Percentiles rank a stretch among this genome's conserved stretches.
Evolutionary conservation across 495 filamentous ascomycete species (phyloP).

Genomic region (Aspergillus leporis): DNA sequence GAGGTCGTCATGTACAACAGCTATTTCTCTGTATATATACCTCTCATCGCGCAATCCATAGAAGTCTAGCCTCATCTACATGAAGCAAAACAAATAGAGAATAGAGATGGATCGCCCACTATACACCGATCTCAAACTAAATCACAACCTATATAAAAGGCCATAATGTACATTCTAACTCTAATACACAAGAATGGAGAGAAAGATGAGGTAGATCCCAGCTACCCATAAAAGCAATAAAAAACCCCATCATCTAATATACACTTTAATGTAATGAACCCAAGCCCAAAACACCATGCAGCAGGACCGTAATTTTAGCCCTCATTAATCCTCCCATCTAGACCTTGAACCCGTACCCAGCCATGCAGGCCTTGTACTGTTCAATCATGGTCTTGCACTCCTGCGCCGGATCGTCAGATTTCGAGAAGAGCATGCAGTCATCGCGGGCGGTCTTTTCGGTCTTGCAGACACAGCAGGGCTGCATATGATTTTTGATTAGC

Average conservation of each 20-base stretch:
- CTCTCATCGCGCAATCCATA: not conserved
- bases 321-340: slow-evolving; percentile 23
- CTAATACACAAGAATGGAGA: slow-evolving; percentile 10
- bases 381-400: slow-evolving; percentile 82
- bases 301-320: not conserved
- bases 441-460: slow-evolving; percentile 88
- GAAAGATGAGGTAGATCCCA: not conserved
- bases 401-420: slow-evolving; percentile 66
- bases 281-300: slow-evolving; percentile 14
- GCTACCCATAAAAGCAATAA: not conserved
- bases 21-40: not conserved
- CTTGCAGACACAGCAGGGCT: slow-evolving; percentile 98
- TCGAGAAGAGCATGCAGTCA: slow-evolving; percentile 98
- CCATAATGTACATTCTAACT: not conserved
- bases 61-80: not conserved
- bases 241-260: slow-evolving; percentile 7
- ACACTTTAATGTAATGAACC: slow-evolving; percentile 13
- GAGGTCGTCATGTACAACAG: not conserved
- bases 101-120: not conserved
- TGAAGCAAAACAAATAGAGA: not conserved
- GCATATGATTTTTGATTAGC: slow-evolving; percentile 13
- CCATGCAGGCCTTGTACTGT: slow-evolving; percentile 90
- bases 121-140: not conserved
- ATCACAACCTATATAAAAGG: not conserved
- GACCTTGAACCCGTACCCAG: slow-evolving; percentile 85